Percentiles rank a stretch among this genome's conserved stretches.
Conservation (phyloP, 306 rosid genomes). For the Dalbergia oliveri region DNA sequence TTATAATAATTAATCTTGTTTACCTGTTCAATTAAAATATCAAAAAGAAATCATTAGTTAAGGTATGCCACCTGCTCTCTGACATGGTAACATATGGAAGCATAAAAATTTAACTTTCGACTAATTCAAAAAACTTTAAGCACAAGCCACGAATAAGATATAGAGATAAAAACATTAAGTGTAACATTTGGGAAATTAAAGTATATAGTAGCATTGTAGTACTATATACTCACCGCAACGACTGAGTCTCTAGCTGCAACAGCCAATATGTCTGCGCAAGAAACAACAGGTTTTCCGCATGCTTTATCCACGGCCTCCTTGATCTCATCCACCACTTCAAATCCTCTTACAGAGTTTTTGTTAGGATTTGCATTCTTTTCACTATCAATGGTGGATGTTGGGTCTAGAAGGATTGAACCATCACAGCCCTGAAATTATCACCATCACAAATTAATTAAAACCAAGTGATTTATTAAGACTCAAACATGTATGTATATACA, state of each 20-base stretch:
- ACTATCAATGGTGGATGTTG: constrained; percentile 48
- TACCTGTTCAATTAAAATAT: not conserved
- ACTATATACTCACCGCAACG: constrained; percentile 30
- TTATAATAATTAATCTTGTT: not conserved
- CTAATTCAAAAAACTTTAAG: not conserved
- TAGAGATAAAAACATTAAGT: too few relatives aligned
- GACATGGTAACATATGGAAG: not conserved
- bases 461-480: too few relatives aligned
- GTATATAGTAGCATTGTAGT: not conserved
- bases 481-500: too few relatives aligned
- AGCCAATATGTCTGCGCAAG: constrained; percentile 62
- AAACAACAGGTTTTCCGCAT: constrained; percentile 54
- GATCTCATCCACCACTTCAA: constrained; percentile 59
- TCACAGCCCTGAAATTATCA: constrained; percentile 57
- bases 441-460: not conserved
- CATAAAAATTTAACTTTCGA: not conserved
- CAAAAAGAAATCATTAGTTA: not conserved
- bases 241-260: constrained; percentile 59
- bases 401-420: constrained; percentile 58
- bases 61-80: not conserved
- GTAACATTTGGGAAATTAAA: not conserved
- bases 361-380: constrained; percentile 49
- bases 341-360: constrained; percentile 46
- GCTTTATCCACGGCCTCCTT: constrained; percentile 49
- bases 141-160: too few relatives aligned